phyloP scores from a whole-genome alignment of 2,329 filamentous ascomycete species.

The Microascus cirrosus region DNA sequence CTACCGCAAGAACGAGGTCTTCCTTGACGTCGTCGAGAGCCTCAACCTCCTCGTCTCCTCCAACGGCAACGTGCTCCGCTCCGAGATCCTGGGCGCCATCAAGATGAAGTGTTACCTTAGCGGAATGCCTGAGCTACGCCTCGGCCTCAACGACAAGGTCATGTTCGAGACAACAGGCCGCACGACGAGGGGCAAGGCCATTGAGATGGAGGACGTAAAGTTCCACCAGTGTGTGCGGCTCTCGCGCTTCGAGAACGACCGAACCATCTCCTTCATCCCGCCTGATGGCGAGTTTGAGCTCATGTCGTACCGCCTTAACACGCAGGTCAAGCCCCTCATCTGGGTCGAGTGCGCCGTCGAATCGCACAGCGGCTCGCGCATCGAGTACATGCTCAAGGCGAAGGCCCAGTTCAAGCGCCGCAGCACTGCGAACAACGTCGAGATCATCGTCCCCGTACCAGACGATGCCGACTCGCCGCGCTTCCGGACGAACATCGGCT shows the following conservation, averaged over 20 bases:
- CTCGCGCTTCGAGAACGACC: slow-evolving; percentile 94
- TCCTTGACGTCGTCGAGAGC: slow-evolving; percentile 93
- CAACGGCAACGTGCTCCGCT: slow-evolving; percentile 88
- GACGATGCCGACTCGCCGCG: slow-evolving; percentile 94
- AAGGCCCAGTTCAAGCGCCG: slow-evolving; percentile 96
- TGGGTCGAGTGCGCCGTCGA: slow-evolving; percentile 99
- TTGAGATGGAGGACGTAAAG: slow-evolving; percentile 99
- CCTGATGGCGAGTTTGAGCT: slow-evolving; percentile 98
- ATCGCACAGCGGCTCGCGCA: slow-evolving; percentile 85
- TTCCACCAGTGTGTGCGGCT: slow-evolving; percentile 97
- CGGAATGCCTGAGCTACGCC: slow-evolving; percentile 90
- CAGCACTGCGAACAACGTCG: slow-evolving; percentile 96
- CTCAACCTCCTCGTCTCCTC: slow-evolving; percentile 91
- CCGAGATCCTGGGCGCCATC: slow-evolving; percentile 90
- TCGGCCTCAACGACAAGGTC: slow-evolving; percentile 96
- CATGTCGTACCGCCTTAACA: slow-evolving; percentile 98
- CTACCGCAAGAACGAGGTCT: slow-evolving; percentile 99
- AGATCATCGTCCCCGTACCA: slow-evolving; percentile 92
- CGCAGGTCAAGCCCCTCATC: slow-evolving; percentile 94
- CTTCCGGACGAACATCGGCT: slow-evolving; percentile 95
- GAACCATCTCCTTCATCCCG: slow-evolving; percentile 97
- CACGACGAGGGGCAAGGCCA: slow-evolving; percentile 87
- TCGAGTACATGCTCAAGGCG: slow-evolving; percentile 99
- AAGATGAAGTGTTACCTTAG: slow-evolving; percentile 99
- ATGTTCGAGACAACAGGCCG: slow-evolving; percentile 98